Base-by-base conservation (phyloP, 768 basidiomycete genomes). In the Trametes sanguinea region DNA sequence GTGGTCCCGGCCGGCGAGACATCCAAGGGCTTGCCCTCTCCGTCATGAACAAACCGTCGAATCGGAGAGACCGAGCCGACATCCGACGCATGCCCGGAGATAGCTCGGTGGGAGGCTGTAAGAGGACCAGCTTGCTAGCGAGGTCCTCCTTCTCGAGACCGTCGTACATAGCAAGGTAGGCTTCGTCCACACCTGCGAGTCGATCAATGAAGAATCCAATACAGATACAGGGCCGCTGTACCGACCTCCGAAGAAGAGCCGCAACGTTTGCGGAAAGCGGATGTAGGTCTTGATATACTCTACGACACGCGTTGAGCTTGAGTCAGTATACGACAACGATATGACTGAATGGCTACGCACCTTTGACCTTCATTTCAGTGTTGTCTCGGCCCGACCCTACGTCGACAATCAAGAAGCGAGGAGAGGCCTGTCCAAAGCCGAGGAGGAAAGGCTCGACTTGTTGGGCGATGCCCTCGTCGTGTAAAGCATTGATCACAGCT, bases 271-370 rank as follows among this genome's bases (percentile, higher is more conserved):
- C 9, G 90, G 87, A 69, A 91, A 86, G 63, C 84, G 82, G 51
- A 81, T 79, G 72, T 83, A 90, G 13, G 86, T 87, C 71, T 87
- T 81, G 48, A 92, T 74, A 72, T 88, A 86, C 72, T 90, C 90
- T 90, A 63, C 14, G 61, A 35, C 39, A 22, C 8, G 56, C 27
- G 43, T 22, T 1, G 32, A 43, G 45, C 10, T 46, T 43, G 35
- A 11, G 16, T 45, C 30, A 50, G 16, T 32, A 29, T 39, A 16
- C 17, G 39, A n/a, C 14, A 14, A 30, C 27, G 51, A n/a, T 10
- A n/a, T 42, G 60, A 57, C 35, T 42, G 47, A 33, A 9, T 59
- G 32, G 9, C 27, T 32, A 54, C 67, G 45, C 45, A 89, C 91
- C 91, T 79, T 83, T 84, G 60, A 93, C 85, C 73, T 92, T 93